phyloP scores from a whole-genome alignment of 257 asterid genomes.

The Solanum piurae region DNA sequence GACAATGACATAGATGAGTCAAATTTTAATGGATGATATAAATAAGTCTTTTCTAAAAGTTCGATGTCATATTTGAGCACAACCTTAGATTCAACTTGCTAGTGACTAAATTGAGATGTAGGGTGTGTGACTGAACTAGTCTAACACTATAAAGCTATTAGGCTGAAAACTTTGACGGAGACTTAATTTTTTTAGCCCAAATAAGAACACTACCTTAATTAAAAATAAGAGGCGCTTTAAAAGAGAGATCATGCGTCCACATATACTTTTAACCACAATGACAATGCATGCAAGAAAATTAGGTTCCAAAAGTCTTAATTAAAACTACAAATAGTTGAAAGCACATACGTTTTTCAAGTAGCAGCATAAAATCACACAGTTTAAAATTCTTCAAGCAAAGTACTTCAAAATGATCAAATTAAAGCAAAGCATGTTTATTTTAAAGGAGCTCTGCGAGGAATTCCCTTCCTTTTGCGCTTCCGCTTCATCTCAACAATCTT shows the following conservation, averaged over 20 bases:
- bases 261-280: neutral
- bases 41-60: no score
- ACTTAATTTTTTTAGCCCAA: no score
- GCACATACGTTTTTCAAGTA: neutral
- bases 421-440: neutral
- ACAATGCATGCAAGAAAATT: neutral
- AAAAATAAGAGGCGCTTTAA: neutral
- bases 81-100: no score
- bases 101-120: no score
- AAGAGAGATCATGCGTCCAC: neutral
- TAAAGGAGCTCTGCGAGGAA: neutral
- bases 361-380: neutral
- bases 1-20: no score
- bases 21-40: no score
- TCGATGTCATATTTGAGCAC: no score
- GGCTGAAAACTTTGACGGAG: no score
- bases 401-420: neutral
- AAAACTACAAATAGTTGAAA: neutral
- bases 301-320: neutral
- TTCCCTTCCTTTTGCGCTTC: constrained; percentile 6
- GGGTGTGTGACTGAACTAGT: no score
- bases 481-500: neutral
- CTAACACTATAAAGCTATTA: no score
- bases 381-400: neutral
- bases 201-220: no score